Base-by-base conservation (phyloP, 257 asterid species). In the Echium plantagineum region DNA sequence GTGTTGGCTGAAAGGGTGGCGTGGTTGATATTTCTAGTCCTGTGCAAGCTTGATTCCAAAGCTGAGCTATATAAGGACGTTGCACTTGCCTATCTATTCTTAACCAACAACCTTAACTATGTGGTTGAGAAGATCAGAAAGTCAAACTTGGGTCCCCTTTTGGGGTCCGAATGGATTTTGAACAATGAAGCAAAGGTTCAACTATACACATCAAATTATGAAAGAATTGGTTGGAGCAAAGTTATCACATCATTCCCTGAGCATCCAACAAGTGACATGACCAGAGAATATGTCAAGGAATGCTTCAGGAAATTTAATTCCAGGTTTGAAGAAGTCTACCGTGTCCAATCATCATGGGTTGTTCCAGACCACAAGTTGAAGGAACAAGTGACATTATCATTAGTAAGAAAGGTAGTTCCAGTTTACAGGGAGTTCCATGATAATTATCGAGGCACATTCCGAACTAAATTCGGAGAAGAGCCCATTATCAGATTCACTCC, bases 61-160 rank as follows among this genome's bases (percentile, higher is more conserved):
- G 97, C 97, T 16, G 80, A 62, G 59, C 52, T 51, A 38, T 86
- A 79, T 72, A 68, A 76, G 57, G 89, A 89, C 81, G 87, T 80
- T 75, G 78, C 97, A 16, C 68, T 78, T 57, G 79, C 89, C 3
- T 89, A 89, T 73, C n/a, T 89, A 53, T 86, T 89, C 78, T 24
- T 89, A 1, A 94, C 97, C 0, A 86, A 89, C 78, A 89, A 89
- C 75, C 20, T 85, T 21, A 81, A 88, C 86, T 88, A 88, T 79
- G 79, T 88, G 69, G 90, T 85, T 70, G 67, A 83, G 13, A 88
- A 88, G 72, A 79, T 85, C 57, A 77, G 80, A 16, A 72, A 57
- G 56, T 86, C 97, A 20, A 81, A 61, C 9, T 71, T 90, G 67
- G 75, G 83, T 35, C 73, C 74, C 60, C 53, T 86, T 2, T 69